Evolutionary conservation across 306 rosid species (phyloP).

Genomic region (Lupinus albus): DNA sequence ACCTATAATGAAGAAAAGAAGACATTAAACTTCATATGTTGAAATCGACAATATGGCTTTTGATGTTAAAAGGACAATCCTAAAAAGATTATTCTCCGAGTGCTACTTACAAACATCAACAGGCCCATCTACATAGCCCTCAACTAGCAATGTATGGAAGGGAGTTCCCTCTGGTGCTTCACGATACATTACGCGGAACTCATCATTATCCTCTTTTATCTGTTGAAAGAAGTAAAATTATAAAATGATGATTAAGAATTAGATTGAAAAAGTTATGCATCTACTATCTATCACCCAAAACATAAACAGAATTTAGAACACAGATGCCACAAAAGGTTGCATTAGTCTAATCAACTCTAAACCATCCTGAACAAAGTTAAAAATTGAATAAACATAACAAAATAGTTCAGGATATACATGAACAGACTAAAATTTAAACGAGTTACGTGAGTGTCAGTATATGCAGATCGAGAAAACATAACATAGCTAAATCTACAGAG

Average conservation of each 20-base stretch:
- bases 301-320: constrained; percentile 29
- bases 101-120: constrained; percentile 76
- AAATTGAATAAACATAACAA: background rate
- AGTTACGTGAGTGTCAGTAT: no score
- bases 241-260: background rate
- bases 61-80: constrained; percentile 31
- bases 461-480: background rate
- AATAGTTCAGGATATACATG: background rate
- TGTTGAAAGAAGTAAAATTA: constrained; percentile 49
- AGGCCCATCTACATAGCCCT: constrained; percentile 93
- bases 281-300: constrained; percentile 5
- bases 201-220: constrained; percentile 91
- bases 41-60: constrained; percentile 16
- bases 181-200: constrained; percentile 90
- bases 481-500: constrained; percentile 28
- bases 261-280: constrained; percentile 8
- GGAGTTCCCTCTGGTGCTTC: constrained; percentile 90
- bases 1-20: constrained; percentile 59
- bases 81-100: constrained; percentile 13
- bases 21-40: constrained; percentile 19
- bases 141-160: constrained; percentile 80
- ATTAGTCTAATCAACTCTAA: constrained; percentile 25
- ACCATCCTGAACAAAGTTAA: constrained; percentile 28
- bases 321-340: constrained; percentile 14
- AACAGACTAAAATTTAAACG: no score